Base-by-base conservation (phyloP, 805 yeast genomes). In the Ogataea trehaloabstinens region DNA sequence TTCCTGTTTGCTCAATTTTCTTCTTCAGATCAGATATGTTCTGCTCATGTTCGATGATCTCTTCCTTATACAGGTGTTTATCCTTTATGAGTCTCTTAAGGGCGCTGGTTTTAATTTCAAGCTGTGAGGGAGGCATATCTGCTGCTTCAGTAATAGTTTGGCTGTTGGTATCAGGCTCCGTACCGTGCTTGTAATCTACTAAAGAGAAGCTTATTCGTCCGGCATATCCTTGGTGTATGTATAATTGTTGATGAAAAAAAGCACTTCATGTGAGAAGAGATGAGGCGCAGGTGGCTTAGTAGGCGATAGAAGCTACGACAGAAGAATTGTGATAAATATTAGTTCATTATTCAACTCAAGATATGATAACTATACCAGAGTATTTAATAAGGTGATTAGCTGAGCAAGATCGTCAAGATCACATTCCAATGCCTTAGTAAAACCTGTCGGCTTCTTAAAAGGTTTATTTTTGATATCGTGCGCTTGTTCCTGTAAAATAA, bases 61-160 rank as follows among this genome's bases (percentile, higher is more conserved):
- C 95, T 41, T 71, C 67, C 27, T 70, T 66, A 56, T 86, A 87
- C 28, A 78, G 67, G 12, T 55, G 55, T 45, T 80, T 81, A 58
- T 87, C 95, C 50, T 85, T 85, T 31, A 81, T 52, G 13, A 87
- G 68, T 46, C 95, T 70, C 48, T 74, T 74, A 32, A 86, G 67
- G 1, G 95, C 89, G 44, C 74, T 77, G 25, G 74, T 71, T 50
- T 85, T 85, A 59, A 87, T 84, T 53, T 82, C 85, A 29, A 85
- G 61, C 44, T 72, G 78, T 1, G 87, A 68, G 21, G 90, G 91
- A 1, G 88, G 71, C 84, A 82, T 83, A 21, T 35, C 39, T 27
- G 10, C 30, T 10, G 25, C 25, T 22, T 22, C 8, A 22, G 12
- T 10, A 22, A 22, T 22, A 12, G 25, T 10, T n/a, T n/a, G n/a